A percentile compares a stretch with the other conserved stretches of the same genome.
phyloP scores from a whole-genome alignment of 176 grass and related monocot genomes.

The barley (Hordeum vulgare) region MorexV3_pseudomolecules_assembly NC_058524.1:390357408-390357907 shows the following conservation, averaged over 20 bases:
- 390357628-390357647: constrained; percentile 99
- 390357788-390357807: neutral
- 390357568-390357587: neutral
- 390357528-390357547: neutral
- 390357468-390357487: constrained; percentile 95
- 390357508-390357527: constrained; percentile 22
- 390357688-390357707: constrained; percentile 59
- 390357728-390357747: neutral
- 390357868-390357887: neutral
- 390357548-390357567: neutral
- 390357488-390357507: constrained; percentile 54
- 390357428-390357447: constrained; percentile 96
- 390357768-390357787: neutral
- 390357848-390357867: neutral
- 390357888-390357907: neutral
- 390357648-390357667: constrained; percentile 80
- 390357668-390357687: constrained; percentile 97
- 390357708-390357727: constrained; percentile 29
- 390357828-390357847: neutral
- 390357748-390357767: neutral
- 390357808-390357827: neutral
- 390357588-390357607: constrained; percentile 91
- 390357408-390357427: constrained; percentile 98
- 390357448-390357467: constrained; percentile 96
- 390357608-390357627: constrained; percentile 95